Conservation (phyloP, 306 rosid species). For the Biancaea sappan region DNA sequence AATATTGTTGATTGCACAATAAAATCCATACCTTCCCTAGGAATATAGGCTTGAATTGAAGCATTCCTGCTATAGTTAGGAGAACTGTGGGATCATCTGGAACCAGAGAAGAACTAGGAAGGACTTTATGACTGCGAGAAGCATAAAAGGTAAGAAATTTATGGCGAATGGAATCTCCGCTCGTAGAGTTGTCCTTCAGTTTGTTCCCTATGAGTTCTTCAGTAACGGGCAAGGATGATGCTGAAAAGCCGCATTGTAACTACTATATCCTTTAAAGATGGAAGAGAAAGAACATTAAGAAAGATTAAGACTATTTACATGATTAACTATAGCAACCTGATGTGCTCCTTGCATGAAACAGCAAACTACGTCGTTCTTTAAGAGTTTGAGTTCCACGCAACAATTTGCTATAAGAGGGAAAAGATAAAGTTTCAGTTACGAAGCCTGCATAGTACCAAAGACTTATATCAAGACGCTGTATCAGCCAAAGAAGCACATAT, state of each 20-base stretch:
- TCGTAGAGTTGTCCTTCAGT: constrained; percentile 44
- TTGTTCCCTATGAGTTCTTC: constrained; percentile 45
- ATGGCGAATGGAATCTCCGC: constrained; percentile 77
- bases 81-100: constrained; percentile 94
- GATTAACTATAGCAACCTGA: constrained; percentile 48
- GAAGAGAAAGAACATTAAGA: constrained; percentile 15
- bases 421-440: constrained; percentile 34
- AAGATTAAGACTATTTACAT: constrained; percentile 28
- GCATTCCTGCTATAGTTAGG: constrained; percentile 97
- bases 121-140: constrained; percentile 78
- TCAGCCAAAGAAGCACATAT: constrained; percentile 10
- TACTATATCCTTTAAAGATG: constrained; percentile 10
- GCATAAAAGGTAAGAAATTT: constrained; percentile 77
- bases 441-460: constrained; percentile 42
- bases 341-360: constrained; percentile 43
- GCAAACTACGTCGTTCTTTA: constrained; percentile 27
- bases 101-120: constrained; percentile 90
- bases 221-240: constrained; percentile 54
- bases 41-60: constrained; percentile 91
- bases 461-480: neutral
- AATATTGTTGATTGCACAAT: neutral
- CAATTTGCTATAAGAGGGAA: constrained; percentile 33
- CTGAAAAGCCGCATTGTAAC: constrained; percentile 46
- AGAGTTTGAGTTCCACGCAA: constrained; percentile 24
- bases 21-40: constrained; percentile 67